These are phyloP conservation scores for Candida suzukii DNA, from an alignment of 805 yeast species.

Conservation along the genomic window DNA sequence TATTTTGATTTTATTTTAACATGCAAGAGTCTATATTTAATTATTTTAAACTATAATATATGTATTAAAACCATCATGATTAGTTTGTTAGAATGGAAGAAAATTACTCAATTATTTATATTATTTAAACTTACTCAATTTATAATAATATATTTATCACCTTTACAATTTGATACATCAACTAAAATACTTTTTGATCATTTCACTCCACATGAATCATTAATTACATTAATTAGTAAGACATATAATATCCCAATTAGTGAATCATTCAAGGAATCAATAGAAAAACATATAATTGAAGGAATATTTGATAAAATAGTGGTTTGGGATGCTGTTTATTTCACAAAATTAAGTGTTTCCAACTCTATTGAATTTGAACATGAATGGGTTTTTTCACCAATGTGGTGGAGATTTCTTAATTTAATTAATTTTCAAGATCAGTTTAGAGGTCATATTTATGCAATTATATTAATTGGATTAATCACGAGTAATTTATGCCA, in stretches of 20 bases:
- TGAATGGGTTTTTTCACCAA: conserved; percentile 80
- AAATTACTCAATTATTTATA: conserved; percentile 17
- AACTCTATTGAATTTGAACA: conserved; percentile 64
- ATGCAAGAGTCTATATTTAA: too few relatives aligned
- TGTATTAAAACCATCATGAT: neutral
- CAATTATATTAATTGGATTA: conserved; percentile 39
- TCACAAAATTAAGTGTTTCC: conserved; percentile 45
- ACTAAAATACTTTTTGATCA: conserved; percentile 30
- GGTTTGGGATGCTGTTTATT: conserved; percentile 86
- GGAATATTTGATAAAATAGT: conserved; percentile 43
- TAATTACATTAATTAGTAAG: too few relatives aligned
- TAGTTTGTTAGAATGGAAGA: neutral
- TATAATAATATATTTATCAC: conserved; percentile 30
- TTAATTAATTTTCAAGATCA: conserved; percentile 8
- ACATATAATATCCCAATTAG: too few relatives aligned
- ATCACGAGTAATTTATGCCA: conserved; percentile 47
- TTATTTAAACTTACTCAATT: conserved; percentile 32
- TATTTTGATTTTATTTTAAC: too few relatives aligned
- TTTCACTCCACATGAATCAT: too few relatives aligned
- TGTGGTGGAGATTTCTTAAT: conserved; percentile 53
- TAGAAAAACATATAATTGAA: conserved; percentile 2
- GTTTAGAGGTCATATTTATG: conserved; percentile 30
- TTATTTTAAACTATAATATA: too few relatives aligned
- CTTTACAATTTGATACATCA: conserved; percentile 44
- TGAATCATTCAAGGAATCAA: neutral